phyloP scores from a whole-genome alignment of 2,329 filamentous ascomycete genomes.

The Lojkania enalia region DNA sequence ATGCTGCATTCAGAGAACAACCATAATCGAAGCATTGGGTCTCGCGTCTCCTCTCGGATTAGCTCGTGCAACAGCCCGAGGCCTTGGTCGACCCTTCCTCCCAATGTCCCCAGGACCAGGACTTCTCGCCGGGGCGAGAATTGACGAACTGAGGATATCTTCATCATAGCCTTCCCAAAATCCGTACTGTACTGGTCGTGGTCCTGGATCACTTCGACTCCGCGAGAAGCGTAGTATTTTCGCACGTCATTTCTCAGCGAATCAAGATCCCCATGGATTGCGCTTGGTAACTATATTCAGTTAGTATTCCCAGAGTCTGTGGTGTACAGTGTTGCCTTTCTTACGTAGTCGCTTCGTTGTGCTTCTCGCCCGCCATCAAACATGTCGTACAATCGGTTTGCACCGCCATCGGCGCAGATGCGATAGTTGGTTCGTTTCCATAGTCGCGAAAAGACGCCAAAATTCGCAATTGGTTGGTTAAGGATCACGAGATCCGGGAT shows the following conservation, averaged over 20 bases:
- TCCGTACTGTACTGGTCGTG: constrained; percentile 88
- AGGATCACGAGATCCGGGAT: constrained; percentile 49
- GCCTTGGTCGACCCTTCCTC: constrained; percentile 89
- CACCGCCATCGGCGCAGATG: constrained; percentile 89
- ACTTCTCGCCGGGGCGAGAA: constrained; percentile 57
- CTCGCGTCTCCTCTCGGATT: constrained; percentile 55
- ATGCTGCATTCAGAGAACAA: constrained; percentile 80
- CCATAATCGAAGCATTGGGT: constrained; percentile 62
- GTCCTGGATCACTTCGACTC: constrained; percentile 68
- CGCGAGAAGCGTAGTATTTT: constrained; percentile 65
- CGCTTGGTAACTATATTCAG: constrained; percentile 48
- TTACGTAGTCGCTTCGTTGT: constrained; percentile 36
- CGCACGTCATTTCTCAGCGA: constrained; percentile 68
- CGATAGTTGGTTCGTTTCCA: constrained; percentile 62
- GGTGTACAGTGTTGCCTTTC: constrained; percentile 13
- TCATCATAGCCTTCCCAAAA: constrained; percentile 77
- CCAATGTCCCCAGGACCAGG: constrained; percentile 81
- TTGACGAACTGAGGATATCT: constrained; percentile 52
- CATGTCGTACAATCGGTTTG: constrained; percentile 70
- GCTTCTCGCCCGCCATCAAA: constrained; percentile 35
- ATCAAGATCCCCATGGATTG: constrained; percentile 89
- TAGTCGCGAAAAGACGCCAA: constrained; percentile 53
- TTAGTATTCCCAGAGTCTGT: constrained; percentile 14
- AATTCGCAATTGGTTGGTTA: constrained; percentile 50
- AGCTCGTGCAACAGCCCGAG: constrained; percentile 88